Base-by-base conservation (phyloP, 2,329 filamentous ascomycete species). In the Fusarium keratoplasticum region DNA sequence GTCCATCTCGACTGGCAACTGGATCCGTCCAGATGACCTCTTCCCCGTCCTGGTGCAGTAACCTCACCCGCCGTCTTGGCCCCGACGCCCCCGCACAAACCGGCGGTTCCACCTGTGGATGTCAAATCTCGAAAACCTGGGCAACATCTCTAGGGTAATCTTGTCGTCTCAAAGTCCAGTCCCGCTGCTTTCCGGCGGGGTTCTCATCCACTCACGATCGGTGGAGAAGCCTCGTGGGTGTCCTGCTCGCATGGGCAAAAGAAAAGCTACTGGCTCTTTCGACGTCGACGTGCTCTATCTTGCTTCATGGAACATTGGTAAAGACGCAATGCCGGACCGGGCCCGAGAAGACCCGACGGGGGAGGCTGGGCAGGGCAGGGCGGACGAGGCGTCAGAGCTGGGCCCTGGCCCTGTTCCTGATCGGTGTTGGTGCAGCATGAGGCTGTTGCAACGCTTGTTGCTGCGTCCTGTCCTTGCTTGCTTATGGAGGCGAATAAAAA, bases 221-320 rank as follows among this genome's bases (percentile, higher is more conserved):
- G 70, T 76, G 67, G 73, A 70, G 72, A 67, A 61, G 40, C 77
- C 77, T 74, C 77, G 77, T 78, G 77, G 76, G 47, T 52, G 47
- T 64, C 61, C 61, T 64, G 54, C 35, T 61, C 29, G 44, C 60
- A 58, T 52, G 47, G 40, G 47, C 50, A 61, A 65, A 59, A 57
- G 54, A 57, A 42, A 61, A 20, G 27, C 22, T 25, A 38, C 35
- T 40, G n/a, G 18, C 35, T 22, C 36, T 22, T 38, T 36, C 22
- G 20, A 14, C 18, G n/a, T 16, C 14, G 31, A 18, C 55, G 25
- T 38, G 27, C 55, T 36, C 29, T 35, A 20, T 35, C 31, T 35
- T 35, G 11, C 27, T 35, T 55, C n/a, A 20, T 47, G 20, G 20
- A 47, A 29, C 50, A 33, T 33, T 44, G 40, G n/a, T 54, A 18